Evolutionary conservation across 1,284 basidiomycete species (phyloP).

Genomic region (Ganoderma sinense): DNA sequence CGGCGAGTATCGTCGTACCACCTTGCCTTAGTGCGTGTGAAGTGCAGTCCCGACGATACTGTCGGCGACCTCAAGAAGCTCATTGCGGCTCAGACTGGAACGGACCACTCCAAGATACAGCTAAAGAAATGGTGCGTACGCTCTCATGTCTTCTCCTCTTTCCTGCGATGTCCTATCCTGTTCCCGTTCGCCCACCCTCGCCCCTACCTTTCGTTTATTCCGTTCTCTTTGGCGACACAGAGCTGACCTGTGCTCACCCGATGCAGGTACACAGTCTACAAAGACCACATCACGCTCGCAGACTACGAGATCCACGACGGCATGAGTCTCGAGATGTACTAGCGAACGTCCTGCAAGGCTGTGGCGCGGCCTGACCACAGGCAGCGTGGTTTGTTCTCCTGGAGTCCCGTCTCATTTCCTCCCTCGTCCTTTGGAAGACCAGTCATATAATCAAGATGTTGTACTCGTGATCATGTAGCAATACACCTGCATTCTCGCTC

Average conservation of each 20-base stretch:
- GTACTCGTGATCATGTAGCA: conserved; percentile 8
- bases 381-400: not conserved
- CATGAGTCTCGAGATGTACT: conserved; percentile 96
- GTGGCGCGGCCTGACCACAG: not conserved
- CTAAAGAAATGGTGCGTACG: conserved; percentile 92
- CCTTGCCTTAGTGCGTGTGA: conserved; percentile 77
- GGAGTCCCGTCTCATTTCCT: not conserved
- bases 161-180: not conserved
- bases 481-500: not conserved
- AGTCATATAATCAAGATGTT: not conserved
- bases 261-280: conserved; percentile 88
- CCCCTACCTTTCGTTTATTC: not conserved
- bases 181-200: not conserved
- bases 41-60: conserved; percentile 94
- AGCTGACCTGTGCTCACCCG: not conserved
- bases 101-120: conserved; percentile 85
- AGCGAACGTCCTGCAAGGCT: conserved; percentile 12
- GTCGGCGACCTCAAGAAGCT: conserved; percentile 97
- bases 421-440: not conserved
- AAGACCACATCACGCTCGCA: conserved; percentile 92
- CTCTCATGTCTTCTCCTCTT: not conserved
- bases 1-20: not conserved
- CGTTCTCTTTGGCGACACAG: not conserved
- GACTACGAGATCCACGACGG: conserved; percentile 97
- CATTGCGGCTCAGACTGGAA: conserved; percentile 96